Conservation (phyloP, 2,329 filamentous ascomycete species). For the Botrytis paeoniae region DNA sequence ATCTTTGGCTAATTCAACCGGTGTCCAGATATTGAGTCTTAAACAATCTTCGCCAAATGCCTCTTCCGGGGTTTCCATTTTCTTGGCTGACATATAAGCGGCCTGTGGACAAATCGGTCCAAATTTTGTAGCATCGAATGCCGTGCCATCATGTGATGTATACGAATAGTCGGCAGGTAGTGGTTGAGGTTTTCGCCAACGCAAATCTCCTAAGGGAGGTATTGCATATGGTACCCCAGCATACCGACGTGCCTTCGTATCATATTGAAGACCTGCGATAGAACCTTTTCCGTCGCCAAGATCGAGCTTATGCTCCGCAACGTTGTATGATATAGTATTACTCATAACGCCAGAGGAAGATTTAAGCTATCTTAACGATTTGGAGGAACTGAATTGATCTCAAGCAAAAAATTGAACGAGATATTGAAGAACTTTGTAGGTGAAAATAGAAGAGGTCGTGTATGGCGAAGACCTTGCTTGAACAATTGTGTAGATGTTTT, state of each 20-base stretch:
- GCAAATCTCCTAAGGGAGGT: constrained; percentile 29
- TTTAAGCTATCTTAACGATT: background rate
- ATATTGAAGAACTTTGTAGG: too few relatives aligned
- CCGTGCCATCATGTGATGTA: constrained; percentile 28
- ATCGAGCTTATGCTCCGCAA: constrained; percentile 30
- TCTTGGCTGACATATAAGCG: constrained; percentile 29
- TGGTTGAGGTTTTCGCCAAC: constrained; percentile 35
- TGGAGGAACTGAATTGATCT: background rate
- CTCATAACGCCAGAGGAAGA: background rate
- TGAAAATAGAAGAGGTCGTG: background rate
- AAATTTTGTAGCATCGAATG: constrained; percentile 42
- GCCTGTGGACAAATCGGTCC: constrained; percentile 43
- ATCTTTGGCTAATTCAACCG: constrained; percentile 30
- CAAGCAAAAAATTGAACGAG: background rate
- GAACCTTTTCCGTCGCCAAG: constrained; percentile 32
- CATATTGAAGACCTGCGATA: constrained; percentile 40
- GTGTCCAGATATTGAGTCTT: constrained; percentile 49
- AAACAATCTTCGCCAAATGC: constrained; percentile 48
- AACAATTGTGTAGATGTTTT: background rate
- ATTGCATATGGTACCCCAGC: constrained; percentile 35
- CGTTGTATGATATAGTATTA: constrained; percentile 29
- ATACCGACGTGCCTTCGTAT: constrained; percentile 40
- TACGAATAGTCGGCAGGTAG: constrained; percentile 36
- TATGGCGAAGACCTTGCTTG: background rate
- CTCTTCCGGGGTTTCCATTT: constrained; percentile 26